Evolutionary conservation across 1,284 basidiomycete species (phyloP).

Genomic region (Microstroma glucosiphilum): DNA sequence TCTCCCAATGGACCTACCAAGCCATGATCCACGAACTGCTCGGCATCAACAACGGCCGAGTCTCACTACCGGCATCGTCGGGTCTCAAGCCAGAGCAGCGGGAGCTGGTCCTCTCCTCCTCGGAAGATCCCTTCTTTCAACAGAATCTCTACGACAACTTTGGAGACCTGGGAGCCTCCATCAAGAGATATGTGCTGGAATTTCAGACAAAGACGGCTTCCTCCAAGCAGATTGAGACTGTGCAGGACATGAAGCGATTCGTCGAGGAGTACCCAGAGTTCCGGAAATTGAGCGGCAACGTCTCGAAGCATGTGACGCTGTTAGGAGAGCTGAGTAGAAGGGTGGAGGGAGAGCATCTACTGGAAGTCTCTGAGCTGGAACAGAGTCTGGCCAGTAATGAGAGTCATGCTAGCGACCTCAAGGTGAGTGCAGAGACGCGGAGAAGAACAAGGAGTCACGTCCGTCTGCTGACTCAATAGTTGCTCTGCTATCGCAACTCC

Average conservation of each 20-base stretch:
- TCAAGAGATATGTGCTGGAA: conserved; percentile 88
- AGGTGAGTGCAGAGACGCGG: conserved; percentile 55
- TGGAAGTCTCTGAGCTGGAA: conserved; percentile 90
- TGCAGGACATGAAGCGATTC: conserved; percentile 68
- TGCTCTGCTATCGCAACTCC: not conserved
- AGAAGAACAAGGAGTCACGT: not conserved
- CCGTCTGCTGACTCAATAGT: not conserved
- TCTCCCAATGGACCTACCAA: conserved; percentile 99
- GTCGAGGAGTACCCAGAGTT: conserved; percentile 99
- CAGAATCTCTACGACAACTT: conserved; percentile 88
- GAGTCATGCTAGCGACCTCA: conserved; percentile 71
- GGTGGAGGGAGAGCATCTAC: conserved; percentile 66
- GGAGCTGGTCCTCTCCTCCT: conserved; percentile 86
- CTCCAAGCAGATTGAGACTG: conserved; percentile 82
- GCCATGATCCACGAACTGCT: conserved; percentile 98
- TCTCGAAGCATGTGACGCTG: conserved; percentile 93
- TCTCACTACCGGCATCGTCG: conserved; percentile 75
- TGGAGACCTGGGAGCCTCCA: conserved; percentile 86
- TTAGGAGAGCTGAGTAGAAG: conserved; percentile 90
- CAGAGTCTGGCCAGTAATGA: conserved; percentile 90
- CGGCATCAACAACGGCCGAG: conserved; percentile 87
- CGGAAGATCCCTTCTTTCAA: conserved; percentile 91
- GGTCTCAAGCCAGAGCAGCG: conserved; percentile 74
- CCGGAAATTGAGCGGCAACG: conserved; percentile 89
- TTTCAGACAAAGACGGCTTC: conserved; percentile 75